Percentiles rank a stretch among this genome's conserved stretches.
phyloP scores from a whole-genome alignment of 2,329 filamentous ascomycete species.

The Raffaelea arxii region DNA sequence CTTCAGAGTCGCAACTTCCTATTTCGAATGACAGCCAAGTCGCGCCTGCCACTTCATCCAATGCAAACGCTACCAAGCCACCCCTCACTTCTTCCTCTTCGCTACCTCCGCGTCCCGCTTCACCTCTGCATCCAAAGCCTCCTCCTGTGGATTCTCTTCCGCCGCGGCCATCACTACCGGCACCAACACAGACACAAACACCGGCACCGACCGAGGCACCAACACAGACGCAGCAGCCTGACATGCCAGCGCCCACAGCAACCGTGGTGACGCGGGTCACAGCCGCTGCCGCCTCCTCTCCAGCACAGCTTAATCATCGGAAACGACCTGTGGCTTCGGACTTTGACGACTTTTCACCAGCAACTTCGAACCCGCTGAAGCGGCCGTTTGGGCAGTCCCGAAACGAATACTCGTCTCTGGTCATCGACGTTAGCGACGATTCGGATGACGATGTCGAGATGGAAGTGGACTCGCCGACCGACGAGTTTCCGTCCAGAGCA shows the following conservation, averaged over 20 bases:
- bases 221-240: no score
- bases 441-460: conserved; percentile 54
- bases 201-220: neutral
- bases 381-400: conserved; percentile 52
- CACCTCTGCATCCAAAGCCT: no score
- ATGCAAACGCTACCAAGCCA: no score
- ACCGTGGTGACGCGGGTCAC: no score
- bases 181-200: neutral
- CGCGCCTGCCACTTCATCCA: no score
- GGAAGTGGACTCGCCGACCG: conserved; percentile 50
- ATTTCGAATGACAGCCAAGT: no score
- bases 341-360: conserved; percentile 47
- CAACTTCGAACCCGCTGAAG: conserved; percentile 32
- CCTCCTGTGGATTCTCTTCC: no score
- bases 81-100: no score
- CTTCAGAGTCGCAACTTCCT: no score
- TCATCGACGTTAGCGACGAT: conserved; percentile 78
- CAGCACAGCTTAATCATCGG: conserved; percentile 13
- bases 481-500: conserved; percentile 23
- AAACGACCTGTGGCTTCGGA: conserved; percentile 55
- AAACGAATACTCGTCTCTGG: conserved; percentile 52
- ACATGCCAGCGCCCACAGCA: neutral
- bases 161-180: neutral
- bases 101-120: neutral
- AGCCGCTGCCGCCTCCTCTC: no score